Conservation (phyloP, 2,329 filamentous ascomycete genomes). For the Pseudocercospora fuligena region DNA sequence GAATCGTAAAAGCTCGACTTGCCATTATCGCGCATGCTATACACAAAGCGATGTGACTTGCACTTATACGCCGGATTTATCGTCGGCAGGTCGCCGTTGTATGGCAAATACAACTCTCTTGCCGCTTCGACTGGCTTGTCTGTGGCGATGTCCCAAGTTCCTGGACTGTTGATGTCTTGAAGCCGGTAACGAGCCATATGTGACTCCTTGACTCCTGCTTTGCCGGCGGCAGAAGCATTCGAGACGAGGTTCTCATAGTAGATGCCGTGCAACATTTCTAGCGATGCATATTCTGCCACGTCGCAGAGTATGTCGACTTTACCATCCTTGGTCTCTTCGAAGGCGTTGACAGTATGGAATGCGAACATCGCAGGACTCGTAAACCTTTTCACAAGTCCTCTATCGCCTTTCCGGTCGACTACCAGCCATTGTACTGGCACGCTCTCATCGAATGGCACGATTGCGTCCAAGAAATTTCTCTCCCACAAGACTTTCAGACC, state of each 20-base stretch:
- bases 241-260: conserved; percentile 73
- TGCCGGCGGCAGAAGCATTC: conserved; percentile 40
- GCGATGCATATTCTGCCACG: conserved; percentile 65
- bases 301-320: conserved; percentile 69
- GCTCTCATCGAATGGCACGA: conserved; percentile 47
- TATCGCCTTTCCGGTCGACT: conserved; percentile 44
- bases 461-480: conserved; percentile 69
- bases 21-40: conserved; percentile 61
- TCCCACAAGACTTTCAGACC: conserved; percentile 62
- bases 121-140: neutral
- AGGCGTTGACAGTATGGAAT: conserved; percentile 81
- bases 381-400: conserved; percentile 71
- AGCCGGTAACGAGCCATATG: neutral
- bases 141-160: neutral
- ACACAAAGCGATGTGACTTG: conserved; percentile 64
- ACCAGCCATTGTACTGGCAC: neutral
- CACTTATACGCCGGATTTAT: conserved; percentile 65
- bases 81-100: conserved; percentile 64
- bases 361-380: conserved; percentile 72
- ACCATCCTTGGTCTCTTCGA: conserved; percentile 59
- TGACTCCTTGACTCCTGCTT: neutral
- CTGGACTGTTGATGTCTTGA: neutral
- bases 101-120: neutral
- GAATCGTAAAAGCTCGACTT: conserved; percentile 65
- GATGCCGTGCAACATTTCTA: conserved; percentile 68